A percentile compares a stretch with the other conserved stretches of the same genome.
These are phyloP conservation scores for Halocafeteria seosinensis DNA, from an alignment of 108 stramenopile genomes.

Conservation along the genomic window DNA sequence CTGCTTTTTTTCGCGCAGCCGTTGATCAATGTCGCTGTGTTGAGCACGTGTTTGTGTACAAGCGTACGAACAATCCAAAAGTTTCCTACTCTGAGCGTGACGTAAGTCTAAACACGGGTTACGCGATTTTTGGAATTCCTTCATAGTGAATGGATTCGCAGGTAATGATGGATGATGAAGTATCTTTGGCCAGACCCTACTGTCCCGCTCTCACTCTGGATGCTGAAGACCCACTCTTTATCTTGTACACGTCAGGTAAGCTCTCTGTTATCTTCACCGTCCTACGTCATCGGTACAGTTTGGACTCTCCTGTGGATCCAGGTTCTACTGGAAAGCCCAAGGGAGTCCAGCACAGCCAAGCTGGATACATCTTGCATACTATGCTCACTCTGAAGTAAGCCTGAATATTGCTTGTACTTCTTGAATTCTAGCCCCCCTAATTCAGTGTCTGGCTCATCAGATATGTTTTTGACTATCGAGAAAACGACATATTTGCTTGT, in stretches of 20 bases:
- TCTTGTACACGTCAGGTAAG: slow-evolving; percentile 85
- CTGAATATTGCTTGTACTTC: too few species aligned
- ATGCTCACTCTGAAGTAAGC: slow-evolving; percentile 59
- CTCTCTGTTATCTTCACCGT: too few species aligned
- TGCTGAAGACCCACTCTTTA: slow-evolving; percentile 78
- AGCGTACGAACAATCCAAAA: too few species aligned
- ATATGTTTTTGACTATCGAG: slow-evolving; percentile 50
- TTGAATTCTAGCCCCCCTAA: too few species aligned
- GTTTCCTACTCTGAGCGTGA: too few species aligned
- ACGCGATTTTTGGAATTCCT: too few species aligned
- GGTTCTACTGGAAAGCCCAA: slow-evolving; percentile 86
- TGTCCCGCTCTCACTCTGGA: slow-evolving; percentile 84
- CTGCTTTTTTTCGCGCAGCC: too few species aligned
- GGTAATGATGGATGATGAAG: slow-evolving; percentile 24
- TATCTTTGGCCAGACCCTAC: slow-evolving; percentile 59
- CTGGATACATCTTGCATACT: slow-evolving; percentile 78
- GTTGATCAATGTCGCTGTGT: slow-evolving; percentile 47
- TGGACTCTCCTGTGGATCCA: too few species aligned
- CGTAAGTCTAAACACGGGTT: slow-evolving; percentile 16
- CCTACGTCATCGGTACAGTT: too few species aligned
- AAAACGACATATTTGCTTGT: slow-evolving; percentile 79
- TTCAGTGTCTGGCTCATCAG: too few species aligned
- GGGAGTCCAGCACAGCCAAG: slow-evolving; percentile 74
- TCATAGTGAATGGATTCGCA: slow-evolving; percentile 47
- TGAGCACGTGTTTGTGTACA: slow-evolving; percentile 62